phyloP scores from a whole-genome alignment of 495 filamentous ascomycete genomes.

The Penicillium robsamsonii region DNA sequence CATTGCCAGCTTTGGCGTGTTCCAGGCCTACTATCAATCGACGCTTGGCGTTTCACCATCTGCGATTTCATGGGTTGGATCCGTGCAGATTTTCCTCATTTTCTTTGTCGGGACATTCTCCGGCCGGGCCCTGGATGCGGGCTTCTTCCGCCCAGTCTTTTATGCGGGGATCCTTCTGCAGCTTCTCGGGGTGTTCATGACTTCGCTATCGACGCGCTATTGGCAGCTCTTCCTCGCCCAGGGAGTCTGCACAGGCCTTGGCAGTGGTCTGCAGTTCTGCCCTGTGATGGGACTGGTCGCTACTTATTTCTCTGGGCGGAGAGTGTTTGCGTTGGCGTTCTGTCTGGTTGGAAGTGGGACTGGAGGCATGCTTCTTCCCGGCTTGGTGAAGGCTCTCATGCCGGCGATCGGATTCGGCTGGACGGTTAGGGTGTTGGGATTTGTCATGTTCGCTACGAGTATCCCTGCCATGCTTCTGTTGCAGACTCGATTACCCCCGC shows the following conservation, averaged over 20 bases:
- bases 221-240: constrained; percentile 36
- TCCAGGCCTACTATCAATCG: constrained; percentile 28
- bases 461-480: neutral
- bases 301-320: constrained; percentile 34
- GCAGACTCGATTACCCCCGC: constrained; percentile 50
- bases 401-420: constrained; percentile 60
- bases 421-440: constrained; percentile 63
- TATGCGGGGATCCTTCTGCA: constrained; percentile 26
- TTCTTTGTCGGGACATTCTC: constrained; percentile 52
- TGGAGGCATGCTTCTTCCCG: neutral
- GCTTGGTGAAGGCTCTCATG: neutral
- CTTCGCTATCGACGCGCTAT: constrained; percentile 35
- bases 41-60: constrained; percentile 33
- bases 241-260: constrained; percentile 39
- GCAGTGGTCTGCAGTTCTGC: constrained; percentile 31
- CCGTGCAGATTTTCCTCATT: constrained; percentile 56
- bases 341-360: neutral
- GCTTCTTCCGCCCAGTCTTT: constrained; percentile 52
- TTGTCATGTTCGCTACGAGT: constrained; percentile 57
- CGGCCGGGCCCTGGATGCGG: constrained; percentile 58
- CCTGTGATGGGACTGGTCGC: constrained; percentile 34
- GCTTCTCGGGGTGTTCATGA: constrained; percentile 46
- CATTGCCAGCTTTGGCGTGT: constrained; percentile 31
- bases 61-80: constrained; percentile 49
- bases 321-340: neutral